Conservation (phyloP, 176 grass and related monocot genomes). For the Cenchrus fungigraminus region DNA sequence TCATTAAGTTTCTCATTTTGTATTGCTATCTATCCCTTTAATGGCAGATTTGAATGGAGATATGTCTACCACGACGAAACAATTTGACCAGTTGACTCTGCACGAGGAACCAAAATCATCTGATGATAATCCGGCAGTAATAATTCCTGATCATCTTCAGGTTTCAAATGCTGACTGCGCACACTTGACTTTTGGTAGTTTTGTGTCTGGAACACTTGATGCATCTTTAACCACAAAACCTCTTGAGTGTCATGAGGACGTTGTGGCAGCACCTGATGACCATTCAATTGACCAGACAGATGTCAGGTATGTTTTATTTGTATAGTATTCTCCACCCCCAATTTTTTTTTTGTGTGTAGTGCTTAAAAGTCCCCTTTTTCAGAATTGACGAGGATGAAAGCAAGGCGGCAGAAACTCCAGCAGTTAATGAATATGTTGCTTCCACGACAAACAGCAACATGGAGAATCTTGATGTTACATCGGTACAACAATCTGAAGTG, state of each 20-base stretch:
- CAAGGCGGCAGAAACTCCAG: conserved; percentile 40
- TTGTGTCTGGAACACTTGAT: conserved; percentile 75
- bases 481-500: conserved; percentile 55
- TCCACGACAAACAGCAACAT: conserved; percentile 37
- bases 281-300: conserved; percentile 46
- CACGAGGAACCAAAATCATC: conserved; percentile 54
- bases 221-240: conserved; percentile 48
- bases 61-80: conserved; percentile 40
- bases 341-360: conserved; percentile 19
- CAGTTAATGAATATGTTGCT: conserved; percentile 45
- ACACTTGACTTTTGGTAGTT: conserved; percentile 81
- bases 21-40: conserved; percentile 10
- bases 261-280: conserved; percentile 38
- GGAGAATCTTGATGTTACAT: conserved; percentile 50
- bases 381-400: conserved; percentile 60
- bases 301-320: conserved; percentile 46
- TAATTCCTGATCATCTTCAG: conserved; percentile 78
- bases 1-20: conserved; percentile 2
- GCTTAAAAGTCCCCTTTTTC: conserved; percentile 38
- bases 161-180: conserved; percentile 69
- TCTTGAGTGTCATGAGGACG: conserved; percentile 51
- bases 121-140: conserved; percentile 72
- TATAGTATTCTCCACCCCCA: background rate
- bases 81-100: conserved; percentile 52
- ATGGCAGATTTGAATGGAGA: conserved; percentile 50